phyloP scores from a whole-genome alignment of 2,329 filamentous ascomycete species.

The Kalmusia sp. region DNA sequence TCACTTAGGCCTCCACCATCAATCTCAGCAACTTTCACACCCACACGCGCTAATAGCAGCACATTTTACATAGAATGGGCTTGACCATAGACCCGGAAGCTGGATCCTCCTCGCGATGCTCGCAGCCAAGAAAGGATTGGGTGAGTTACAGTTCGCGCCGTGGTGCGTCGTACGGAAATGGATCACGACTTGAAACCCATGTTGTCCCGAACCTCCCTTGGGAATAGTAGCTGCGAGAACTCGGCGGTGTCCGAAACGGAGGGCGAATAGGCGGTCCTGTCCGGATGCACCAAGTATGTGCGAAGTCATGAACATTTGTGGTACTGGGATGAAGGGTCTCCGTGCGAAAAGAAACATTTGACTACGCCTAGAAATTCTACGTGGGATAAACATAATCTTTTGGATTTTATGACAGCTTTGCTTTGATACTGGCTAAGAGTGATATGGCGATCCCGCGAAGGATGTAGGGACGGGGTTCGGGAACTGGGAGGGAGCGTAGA shows the following conservation, averaged over 20 bases:
- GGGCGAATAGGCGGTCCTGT: not conserved
- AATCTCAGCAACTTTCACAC: conserved; percentile 18
- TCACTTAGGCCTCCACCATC: conserved; percentile 2
- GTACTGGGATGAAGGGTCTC: too few relatives aligned
- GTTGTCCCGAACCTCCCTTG: not conserved
- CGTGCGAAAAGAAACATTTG: too few relatives aligned
- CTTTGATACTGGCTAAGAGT: too few relatives aligned
- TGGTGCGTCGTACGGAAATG: conserved; percentile 27
- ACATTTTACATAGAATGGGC: conserved; percentile 33
- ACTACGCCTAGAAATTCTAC: too few relatives aligned
- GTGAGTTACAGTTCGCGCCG: conserved; percentile 20
- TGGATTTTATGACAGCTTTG: too few relatives aligned
- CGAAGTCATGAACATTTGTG: too few relatives aligned
- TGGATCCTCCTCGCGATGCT: conserved; percentile 30
- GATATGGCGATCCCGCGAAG: too few relatives aligned
- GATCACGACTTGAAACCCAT: conserved; percentile 4
- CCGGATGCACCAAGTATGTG: too few relatives aligned
- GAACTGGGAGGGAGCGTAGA: not conserved
- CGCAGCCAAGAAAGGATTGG: conserved; percentile 18
- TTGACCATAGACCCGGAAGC: conserved; percentile 41
- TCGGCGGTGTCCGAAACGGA: conserved; percentile 1
- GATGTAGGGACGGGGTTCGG: too few relatives aligned
- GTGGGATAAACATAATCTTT: too few relatives aligned
- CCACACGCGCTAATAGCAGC: conserved; percentile 19
- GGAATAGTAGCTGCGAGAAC: not conserved